Percentiles rank a stretch among this genome's conserved stretches.
These are phyloP conservation scores for Nitzschia putrida DNA, from an alignment of 108 stramenopile species.

Conservation along the genomic window DNA sequence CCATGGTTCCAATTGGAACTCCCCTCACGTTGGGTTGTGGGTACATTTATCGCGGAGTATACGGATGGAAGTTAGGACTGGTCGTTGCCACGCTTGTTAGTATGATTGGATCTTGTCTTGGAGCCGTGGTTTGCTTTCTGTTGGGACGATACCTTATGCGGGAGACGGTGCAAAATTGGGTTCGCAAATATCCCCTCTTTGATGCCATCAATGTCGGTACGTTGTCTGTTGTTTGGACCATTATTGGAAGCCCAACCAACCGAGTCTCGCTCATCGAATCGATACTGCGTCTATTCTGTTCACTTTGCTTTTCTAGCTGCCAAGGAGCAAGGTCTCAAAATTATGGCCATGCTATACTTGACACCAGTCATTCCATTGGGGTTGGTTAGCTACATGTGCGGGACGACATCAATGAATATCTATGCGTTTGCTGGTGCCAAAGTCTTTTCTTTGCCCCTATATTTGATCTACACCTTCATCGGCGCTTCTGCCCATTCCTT, in stretches of 20 bases:
- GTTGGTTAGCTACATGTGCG: slow-evolving; percentile 79
- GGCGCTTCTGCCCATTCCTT: slow-evolving; percentile 75
- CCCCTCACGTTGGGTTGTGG: slow-evolving; percentile 76
- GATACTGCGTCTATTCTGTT: background rate
- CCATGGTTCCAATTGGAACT: slow-evolving; percentile 59
- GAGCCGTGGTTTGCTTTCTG: slow-evolving; percentile 70
- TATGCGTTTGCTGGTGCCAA: slow-evolving; percentile 70
- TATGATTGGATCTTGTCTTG: slow-evolving; percentile 62
- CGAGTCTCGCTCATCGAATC: background rate
- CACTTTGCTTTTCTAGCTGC: slow-evolving; percentile 44
- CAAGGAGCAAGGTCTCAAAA: slow-evolving; percentile 71
- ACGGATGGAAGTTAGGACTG: slow-evolving; percentile 77
- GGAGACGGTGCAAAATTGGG: slow-evolving; percentile 74
- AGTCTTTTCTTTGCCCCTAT: slow-evolving; percentile 72
- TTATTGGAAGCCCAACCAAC: no score
- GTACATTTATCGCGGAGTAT: slow-evolving; percentile 77
- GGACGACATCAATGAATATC: slow-evolving; percentile 77
- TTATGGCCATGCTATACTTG: slow-evolving; percentile 83
- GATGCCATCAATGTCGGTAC: slow-evolving; percentile 80
- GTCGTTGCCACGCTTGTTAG: slow-evolving; percentile 60
- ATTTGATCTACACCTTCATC: slow-evolving; percentile 75
- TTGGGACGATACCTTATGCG: slow-evolving; percentile 79
- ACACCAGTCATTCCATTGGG: slow-evolving; percentile 80
- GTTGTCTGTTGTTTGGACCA: background rate
- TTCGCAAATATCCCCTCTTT: slow-evolving; percentile 83